These are phyloP conservation scores for Claviceps capensis DNA, from an alignment of 2,329 filamentous ascomycete genomes.

Conservation along the genomic window DNA sequence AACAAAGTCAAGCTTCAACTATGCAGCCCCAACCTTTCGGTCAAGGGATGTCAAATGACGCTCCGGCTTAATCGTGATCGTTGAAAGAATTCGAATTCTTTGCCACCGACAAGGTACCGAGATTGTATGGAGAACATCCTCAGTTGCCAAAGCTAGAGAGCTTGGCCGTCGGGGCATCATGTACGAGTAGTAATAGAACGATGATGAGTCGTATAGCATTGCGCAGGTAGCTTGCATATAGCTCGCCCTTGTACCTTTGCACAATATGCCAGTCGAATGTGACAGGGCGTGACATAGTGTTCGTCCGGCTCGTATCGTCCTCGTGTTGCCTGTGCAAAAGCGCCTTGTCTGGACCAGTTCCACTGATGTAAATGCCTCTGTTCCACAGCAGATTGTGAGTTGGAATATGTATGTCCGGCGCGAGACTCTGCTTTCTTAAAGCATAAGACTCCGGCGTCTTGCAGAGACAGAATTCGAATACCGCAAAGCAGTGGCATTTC, in stretches of 20 bases:
- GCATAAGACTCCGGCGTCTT: background rate
- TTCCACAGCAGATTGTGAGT: background rate
- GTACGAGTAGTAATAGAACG: slow-evolving; percentile 6
- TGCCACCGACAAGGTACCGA: slow-evolving; percentile 78
- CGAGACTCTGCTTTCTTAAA: background rate
- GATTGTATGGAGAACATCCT: slow-evolving; percentile 50
- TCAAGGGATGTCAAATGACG: slow-evolving; percentile 68
- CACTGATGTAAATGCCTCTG: background rate
- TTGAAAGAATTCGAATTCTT: slow-evolving; percentile 43
- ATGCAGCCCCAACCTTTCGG: slow-evolving; percentile 73
- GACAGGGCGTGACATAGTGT: background rate
- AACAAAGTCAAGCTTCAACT: slow-evolving; percentile 94
- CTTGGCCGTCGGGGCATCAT: slow-evolving; percentile 41
- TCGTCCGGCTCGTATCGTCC: background rate
- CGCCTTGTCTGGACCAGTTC: background rate
- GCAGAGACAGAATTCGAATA: background rate
- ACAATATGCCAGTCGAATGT: background rate
- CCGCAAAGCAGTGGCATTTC: background rate
- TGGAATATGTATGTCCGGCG: background rate
- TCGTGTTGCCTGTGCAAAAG: background rate
- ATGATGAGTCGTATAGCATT: slow-evolving; percentile 1
- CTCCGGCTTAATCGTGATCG: slow-evolving; percentile 99
- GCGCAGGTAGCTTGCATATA: background rate
- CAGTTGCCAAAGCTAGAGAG: slow-evolving; percentile 44
- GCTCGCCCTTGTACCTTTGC: too few relatives aligned